Base-by-base conservation (phyloP, 2,329 filamentous ascomycete species). In the Diaporthe longicolla region DNA sequence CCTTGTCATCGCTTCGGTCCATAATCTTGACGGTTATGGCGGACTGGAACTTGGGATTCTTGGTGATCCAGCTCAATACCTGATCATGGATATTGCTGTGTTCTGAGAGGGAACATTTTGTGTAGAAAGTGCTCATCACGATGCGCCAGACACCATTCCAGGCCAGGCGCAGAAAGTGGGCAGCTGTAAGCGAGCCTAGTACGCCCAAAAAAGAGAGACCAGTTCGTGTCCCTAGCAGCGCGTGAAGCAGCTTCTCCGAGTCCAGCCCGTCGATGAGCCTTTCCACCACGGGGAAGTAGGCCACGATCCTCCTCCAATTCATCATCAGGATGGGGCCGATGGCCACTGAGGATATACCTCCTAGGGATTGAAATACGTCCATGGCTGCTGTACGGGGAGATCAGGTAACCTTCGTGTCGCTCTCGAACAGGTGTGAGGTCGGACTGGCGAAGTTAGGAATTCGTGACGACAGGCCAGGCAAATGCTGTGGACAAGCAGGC, bases 251-350 rank as follows among this genome's bases (percentile, higher is more conserved):
- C 37, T 55, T 45, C 43, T 70, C 54, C 24, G 54, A 48, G 48
- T 75, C 70, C 17, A 75, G 48, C 5, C 40, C 57, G 19, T 73
- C 24, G 65, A 75, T 19, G 48, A 65, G 55, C 17, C 48, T 43
- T 29, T 75, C 70, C 1, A 70, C 37, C 4, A 65, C 63, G 0
- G 73, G 73, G 50, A 73, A 75, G 24, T 73, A 70, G 21, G 73
- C 70, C 13, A 73, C 43, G 29, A 75, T 73, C 24, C 71, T 73
- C 40, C 65, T 71, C 73, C 73, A 75, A 26, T 75, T 75, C 63
- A 73, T 73, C 54, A 70, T 54, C 6, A 72, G 24, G 19, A 72
- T 50, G 4, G 70, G 70, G 45, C 73, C 55, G 29, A 74, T 74
- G 3, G 73, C 73, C 45, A 74, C 61, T 15, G 73, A 72, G 26